Percentiles rank a stretch among this genome's conserved stretches.
Evolutionary conservation across 2,329 filamentous ascomycete genomes (phyloP).

Genomic region (Penicillium paneum): DNA sequence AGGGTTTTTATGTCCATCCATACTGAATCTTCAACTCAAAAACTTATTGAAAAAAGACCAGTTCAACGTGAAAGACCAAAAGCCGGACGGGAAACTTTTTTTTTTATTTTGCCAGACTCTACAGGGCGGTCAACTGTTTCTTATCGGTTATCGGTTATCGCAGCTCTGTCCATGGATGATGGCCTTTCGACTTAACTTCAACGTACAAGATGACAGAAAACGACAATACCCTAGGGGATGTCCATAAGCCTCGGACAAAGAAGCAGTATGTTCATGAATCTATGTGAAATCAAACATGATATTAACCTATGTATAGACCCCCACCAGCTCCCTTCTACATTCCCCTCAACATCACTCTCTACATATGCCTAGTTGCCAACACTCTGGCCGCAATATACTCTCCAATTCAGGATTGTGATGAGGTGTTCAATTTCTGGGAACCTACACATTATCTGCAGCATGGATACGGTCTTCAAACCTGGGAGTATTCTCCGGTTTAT

Average conservation of each 20-base stretch:
- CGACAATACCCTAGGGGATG: slow-evolving; percentile 11
- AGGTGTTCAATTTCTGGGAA: slow-evolving; percentile 99
- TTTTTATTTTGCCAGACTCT: slow-evolving; percentile 24
- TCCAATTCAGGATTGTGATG: slow-evolving; percentile 96
- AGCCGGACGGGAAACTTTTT: slow-evolving; percentile 24
- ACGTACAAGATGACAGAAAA: slow-evolving; percentile 20
- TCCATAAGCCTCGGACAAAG: slow-evolving; percentile 24
- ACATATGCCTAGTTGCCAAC: slow-evolving; percentile 71
- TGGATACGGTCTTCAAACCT: slow-evolving; percentile 91
- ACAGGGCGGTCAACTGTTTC: slow-evolving; percentile 26
- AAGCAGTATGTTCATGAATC: slow-evolving; percentile 22
- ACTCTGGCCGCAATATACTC: slow-evolving; percentile 73
- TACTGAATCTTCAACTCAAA: slow-evolving; percentile 15
- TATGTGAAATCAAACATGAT: not conserved
- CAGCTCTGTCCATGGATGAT: not conserved
- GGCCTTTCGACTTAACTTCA: not conserved
- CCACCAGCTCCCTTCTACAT: slow-evolving; percentile 56
- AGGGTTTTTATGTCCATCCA: slow-evolving; percentile 24
- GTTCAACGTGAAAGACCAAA: slow-evolving; percentile 3
- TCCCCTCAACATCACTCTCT: slow-evolving; percentile 73
- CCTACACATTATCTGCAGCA: slow-evolving; percentile 91
- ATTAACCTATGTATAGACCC: slow-evolving; percentile 27
- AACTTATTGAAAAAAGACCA: not conserved
- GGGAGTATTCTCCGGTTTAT: slow-evolving; percentile 96
- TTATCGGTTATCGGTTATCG: slow-evolving; percentile 36